A percentile compares a stretch with the other conserved stretches of the same genome.
phyloP scores from a whole-genome alignment of 2,329 filamentous ascomycete genomes.

The Aspergillus fijiensis region DNA sequence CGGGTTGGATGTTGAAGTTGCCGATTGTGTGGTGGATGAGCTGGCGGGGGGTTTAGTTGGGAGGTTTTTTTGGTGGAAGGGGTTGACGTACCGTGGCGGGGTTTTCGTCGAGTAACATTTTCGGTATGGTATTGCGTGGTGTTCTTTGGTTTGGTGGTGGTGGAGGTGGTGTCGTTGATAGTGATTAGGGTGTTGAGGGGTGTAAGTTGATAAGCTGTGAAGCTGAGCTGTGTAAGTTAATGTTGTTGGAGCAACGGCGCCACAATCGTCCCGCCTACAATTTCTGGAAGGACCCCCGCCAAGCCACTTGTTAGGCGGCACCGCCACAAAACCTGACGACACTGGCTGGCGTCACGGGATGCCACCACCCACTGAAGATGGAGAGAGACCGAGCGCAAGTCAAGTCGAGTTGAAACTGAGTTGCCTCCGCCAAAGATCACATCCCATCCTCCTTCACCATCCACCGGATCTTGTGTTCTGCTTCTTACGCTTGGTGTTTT shows the following conservation, averaged over 20 bases:
- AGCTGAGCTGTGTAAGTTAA: constrained; percentile 8
- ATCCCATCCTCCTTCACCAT: too few species aligned
- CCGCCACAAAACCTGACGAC: constrained; percentile 6
- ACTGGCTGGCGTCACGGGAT: not conserved
- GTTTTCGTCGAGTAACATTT: constrained; percentile 92
- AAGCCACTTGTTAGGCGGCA: constrained; percentile 7
- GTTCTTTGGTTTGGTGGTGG: not conserved
- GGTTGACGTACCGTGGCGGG: constrained; percentile 68
- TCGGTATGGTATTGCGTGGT: constrained; percentile 37
- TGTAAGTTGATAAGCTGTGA: constrained; percentile 13
- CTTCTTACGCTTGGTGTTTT: too few species aligned
- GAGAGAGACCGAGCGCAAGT: too few species aligned
- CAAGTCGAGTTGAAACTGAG: too few species aligned
- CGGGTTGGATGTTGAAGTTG: constrained; percentile 92
- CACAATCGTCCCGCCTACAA: constrained; percentile 20
- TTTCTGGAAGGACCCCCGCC: too few species aligned
- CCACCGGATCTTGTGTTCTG: not conserved
- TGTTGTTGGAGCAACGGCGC: constrained; percentile 42
- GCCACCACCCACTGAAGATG: too few species aligned
- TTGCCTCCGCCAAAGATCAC: too few species aligned
- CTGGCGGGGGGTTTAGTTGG: constrained; percentile 45
- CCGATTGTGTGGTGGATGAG: constrained; percentile 87
- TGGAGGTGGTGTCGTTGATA: not conserved
- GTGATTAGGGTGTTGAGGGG: not conserved
- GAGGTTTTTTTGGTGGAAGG: too few species aligned